Base-by-base conservation (phyloP, 768 basidiomycete genomes). In the Scleroderma citrinum region DNA sequence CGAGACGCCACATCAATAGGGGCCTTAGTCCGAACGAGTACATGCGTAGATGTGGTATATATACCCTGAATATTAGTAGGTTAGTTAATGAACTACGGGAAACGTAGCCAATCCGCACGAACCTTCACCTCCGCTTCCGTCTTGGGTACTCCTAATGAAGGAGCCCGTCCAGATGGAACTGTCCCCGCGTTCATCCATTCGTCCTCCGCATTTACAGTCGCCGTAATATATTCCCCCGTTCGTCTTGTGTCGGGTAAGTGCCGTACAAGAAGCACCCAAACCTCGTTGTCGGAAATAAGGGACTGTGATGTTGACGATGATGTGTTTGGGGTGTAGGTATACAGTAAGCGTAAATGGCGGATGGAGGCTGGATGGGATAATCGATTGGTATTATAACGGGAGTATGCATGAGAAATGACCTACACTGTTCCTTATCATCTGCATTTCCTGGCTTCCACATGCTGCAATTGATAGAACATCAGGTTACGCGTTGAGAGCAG, bases 231-330 rank as follows among this genome's bases (percentile, higher is more conserved):
- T 52, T 89, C 85, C 1, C 75, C 68, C 5, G 69, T 74, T 35
- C 77, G 71, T 40, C 69, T 74, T n/a, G 80, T 85, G 53, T 83
- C 72, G 1, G 64, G 62, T 7, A 86, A 62, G 62, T 98, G 94
- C 24, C 91, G 79, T 0, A 84, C 85, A 2, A 97, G 74, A 2
- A 93, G 75, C 7, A 94, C 58, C 89, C 87, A 95, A 6, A 96
- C 72, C 38, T 89, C 83, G 24, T 71, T 57, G 16, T 57, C 60
- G 23, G 31, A 52, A 19, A 59, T 52, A 14, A 31, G 21, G 17
- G 38, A 21, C 38, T 19, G 43, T 20, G 11, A 16, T 29, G 38
- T 12, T 3, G 31, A 21, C 30, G 12, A n/a, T 31, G 29, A 30
- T n/a, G 40, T 24, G 16, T n/a, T 32, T 4, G 43, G 24, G 29